Evolutionary conservation across 2,329 filamentous ascomycete species (phyloP), one percentile per base, ranked within the genome.

Genomic region (Hirsutella minnesotensis): DNA sequence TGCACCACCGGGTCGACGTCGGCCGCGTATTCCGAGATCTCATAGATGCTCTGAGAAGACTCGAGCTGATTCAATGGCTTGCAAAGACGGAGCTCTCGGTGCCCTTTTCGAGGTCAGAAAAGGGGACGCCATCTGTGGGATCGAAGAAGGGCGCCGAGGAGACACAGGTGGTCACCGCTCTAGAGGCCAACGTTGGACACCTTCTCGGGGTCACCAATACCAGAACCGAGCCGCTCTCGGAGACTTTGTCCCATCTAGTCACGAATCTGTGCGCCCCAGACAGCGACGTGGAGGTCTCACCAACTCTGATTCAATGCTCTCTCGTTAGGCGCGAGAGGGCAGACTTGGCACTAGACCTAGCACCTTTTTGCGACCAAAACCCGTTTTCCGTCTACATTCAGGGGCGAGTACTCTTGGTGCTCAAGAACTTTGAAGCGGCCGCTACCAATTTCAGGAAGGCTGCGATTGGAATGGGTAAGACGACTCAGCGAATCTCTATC

Each of bases 361-460:
- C 63, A 13, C 66, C 72, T 1, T 81, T 80, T 53, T 70, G 70
- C 47, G 66, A 68, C 18, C 68, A 72, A 41, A 73, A 74, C 41
- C 66, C 72, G 49, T 88, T 73, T 69, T 80, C 66, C 67, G 84
- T 71, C 51, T 98, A 98, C 56, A 74, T 96, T 4, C 86, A 89
- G 59, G 92, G 85, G 3, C 81, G 92, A 24, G 72, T 94, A 39
- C 75, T 78, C 50, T 68, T 96, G 29, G 78, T 81, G 5, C 74
- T 82, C 48, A 82, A 81, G 42, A 83, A 94, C 55, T 81, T 81
- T 57, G 75, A 77, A 45, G 70, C 77, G 33, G 90, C 92, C 43
- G 77, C 86, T 22, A 67, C 76, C 22, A 77, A 79, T 55, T 95
- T 98, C 62, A 81, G 80, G 51, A 90, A 83, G 57, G 86, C 88